Conservation (phyloP, 768 basidiomycete genomes). For the Lentinula edodes region DNA sequence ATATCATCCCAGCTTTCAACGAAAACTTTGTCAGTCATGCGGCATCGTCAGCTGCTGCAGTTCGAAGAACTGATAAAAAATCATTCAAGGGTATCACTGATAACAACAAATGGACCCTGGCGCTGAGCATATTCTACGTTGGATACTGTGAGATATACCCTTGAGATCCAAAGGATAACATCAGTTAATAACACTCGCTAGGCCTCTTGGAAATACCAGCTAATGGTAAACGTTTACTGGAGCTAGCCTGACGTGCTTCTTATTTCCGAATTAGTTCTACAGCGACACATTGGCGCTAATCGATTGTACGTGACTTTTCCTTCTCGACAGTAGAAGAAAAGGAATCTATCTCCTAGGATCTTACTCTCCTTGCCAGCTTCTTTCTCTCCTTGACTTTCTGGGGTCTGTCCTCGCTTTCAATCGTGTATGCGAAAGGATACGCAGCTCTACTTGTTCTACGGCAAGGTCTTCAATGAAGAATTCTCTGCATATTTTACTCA, state of each 20-base stretch:
- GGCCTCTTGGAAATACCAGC: constrained; percentile 55
- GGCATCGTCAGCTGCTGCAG: not conserved
- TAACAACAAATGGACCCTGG: constrained; percentile 54
- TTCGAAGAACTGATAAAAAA: not conserved
- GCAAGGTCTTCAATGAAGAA: not conserved
- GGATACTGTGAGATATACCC: constrained; percentile 41
- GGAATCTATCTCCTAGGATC: not conserved
- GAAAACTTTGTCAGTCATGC: constrained; percentile 38
- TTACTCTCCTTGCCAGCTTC: constrained; percentile 29
- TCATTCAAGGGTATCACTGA: constrained; percentile 36
- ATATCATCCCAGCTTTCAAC: constrained; percentile 48
- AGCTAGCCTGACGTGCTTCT: not conserved
- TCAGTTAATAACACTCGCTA: constrained; percentile 6
- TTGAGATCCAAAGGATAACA: too few species aligned
- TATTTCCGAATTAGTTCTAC: constrained; percentile 32
- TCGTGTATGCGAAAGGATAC: constrained; percentile 53
- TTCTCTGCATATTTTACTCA: not conserved
- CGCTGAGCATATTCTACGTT: constrained; percentile 55
- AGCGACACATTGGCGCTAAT: constrained; percentile 53
- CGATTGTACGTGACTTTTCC: constrained; percentile 35
- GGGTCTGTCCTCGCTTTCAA: constrained; percentile 49
- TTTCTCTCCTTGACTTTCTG: constrained; percentile 48
- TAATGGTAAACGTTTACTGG: constrained; percentile 28
- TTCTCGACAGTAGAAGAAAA: not conserved
- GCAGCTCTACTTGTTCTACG: constrained; percentile 40